Evolutionary conservation across 1,284 basidiomycete genomes (phyloP).

Genomic region (Mycena sp.): DNA sequence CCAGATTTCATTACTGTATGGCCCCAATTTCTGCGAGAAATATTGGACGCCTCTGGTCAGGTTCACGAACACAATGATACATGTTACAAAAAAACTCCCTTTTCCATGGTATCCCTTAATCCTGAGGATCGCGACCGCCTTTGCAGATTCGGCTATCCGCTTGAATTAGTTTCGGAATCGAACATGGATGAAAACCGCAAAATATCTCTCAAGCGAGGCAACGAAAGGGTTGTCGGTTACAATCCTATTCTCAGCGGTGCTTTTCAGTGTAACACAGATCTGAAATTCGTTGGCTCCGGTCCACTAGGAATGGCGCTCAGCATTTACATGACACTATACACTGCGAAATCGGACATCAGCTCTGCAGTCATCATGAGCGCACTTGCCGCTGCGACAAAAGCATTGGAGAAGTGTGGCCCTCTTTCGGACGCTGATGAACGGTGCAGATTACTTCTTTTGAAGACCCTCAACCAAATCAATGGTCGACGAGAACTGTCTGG

Average conservation of each 20-base stretch:
- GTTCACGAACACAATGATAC: conserved; percentile 24
- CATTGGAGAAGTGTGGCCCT: not conserved
- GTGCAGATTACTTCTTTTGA: conserved; percentile 13
- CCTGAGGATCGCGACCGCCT: conserved; percentile 14
- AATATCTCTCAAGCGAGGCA: not conserved
- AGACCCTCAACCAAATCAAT: conserved; percentile 21
- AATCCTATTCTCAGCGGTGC: not conserved
- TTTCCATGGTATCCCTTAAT: not conserved
- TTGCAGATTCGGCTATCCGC: not conserved
- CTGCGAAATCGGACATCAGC: conserved; percentile 10
- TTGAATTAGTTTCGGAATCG: not conserved
- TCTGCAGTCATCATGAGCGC: conserved; percentile 21
- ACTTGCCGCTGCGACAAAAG: conserved; percentile 17
- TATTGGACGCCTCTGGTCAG: conserved; percentile 17
- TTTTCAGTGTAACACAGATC: conserved; percentile 19
- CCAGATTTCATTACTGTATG: not conserved
- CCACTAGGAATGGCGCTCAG: conserved; percentile 14
- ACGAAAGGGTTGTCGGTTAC: not conserved
- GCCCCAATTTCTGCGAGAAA: conserved; percentile 18
- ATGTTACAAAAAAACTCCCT: conserved; percentile 28
- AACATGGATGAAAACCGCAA: conserved; percentile 3
- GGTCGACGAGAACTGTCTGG: conserved; percentile 18
- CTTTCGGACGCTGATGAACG: conserved; percentile 5
- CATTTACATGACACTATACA: conserved; percentile 18
- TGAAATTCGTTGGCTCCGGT: conserved; percentile 22